These are phyloP conservation scores for Fusarium circinatum DNA, from an alignment of 2,329 filamentous ascomycete genomes.

Conservation along the genomic window DNA sequence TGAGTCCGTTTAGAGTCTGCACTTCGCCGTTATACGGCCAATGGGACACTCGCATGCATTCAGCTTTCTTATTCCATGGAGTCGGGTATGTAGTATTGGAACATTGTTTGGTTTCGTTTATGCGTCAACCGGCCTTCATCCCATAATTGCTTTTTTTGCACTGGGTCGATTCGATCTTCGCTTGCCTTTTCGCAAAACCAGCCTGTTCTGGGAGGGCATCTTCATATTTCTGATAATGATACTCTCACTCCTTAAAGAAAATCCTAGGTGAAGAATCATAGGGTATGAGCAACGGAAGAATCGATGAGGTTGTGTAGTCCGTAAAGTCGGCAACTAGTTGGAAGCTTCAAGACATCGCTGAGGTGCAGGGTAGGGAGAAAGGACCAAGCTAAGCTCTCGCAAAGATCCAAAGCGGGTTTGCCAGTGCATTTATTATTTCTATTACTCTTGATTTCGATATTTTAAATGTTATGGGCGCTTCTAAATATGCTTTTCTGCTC, in stretches of 20 bases:
- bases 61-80: background rate
- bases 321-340: background rate
- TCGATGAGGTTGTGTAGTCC: background rate
- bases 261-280: background rate
- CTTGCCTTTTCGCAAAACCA: background rate
- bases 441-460: background rate
- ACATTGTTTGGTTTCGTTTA: background rate
- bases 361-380: background rate
- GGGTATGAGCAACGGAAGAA: too few species aligned
- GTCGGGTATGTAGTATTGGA: background rate
- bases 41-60: background rate
- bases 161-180: background rate
- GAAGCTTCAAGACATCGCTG: background rate
- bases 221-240: background rate
- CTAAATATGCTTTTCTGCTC: background rate
- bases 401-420: background rate
- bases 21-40: background rate
- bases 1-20: background rate
- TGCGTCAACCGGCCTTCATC: background rate
- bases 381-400: background rate
- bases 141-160: background rate
- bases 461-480: too few species aligned
- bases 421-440: background rate
- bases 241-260: background rate
- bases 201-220: background rate